phyloP scores from a whole-genome alignment of 2,329 filamentous ascomycete species.

The Septoria linicola region DNA sequence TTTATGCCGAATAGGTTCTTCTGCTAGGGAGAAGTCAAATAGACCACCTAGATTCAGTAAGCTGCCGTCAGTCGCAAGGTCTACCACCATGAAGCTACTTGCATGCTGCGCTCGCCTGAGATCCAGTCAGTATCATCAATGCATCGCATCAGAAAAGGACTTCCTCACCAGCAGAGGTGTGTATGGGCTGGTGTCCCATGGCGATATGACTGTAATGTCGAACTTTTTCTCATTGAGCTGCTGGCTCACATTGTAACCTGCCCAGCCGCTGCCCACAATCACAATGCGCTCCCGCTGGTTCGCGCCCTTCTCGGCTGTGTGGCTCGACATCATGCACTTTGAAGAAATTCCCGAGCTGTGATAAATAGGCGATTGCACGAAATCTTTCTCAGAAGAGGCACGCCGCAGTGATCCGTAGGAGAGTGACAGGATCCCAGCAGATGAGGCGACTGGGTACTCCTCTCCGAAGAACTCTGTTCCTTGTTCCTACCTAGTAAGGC shows the following conservation, averaged over 20 bases:
- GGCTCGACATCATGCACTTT: background rate
- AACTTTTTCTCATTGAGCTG: slow-evolving; percentile 40
- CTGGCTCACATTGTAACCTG: slow-evolving; percentile 43
- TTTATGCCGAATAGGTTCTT: slow-evolving; percentile 48
- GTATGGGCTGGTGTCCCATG: slow-evolving; percentile 44
- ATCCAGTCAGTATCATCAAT: too few relatives aligned
- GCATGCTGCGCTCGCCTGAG: background rate
- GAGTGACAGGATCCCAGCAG: background rate
- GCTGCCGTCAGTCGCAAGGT: slow-evolving; percentile 21
- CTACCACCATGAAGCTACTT: background rate
- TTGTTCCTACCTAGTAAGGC: background rate
- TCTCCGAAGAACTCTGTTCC: background rate
- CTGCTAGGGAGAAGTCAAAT: slow-evolving; percentile 48
- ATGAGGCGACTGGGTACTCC: background rate
- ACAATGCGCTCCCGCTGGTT: slow-evolving; percentile 22
- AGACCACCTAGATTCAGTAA: slow-evolving; percentile 46
- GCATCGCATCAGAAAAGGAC: background rate
- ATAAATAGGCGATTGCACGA: background rate
- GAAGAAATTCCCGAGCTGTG: background rate
- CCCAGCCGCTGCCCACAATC: slow-evolving; percentile 45
- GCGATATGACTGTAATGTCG: slow-evolving; percentile 44
- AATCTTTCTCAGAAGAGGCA: background rate
- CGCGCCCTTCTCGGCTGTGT: background rate
- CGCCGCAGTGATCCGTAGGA: background rate
- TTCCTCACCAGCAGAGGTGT: slow-evolving; percentile 42